Base-by-base conservation (phyloP, 2,329 filamentous ascomycete species). In the Chrysoporthe cubensis region DNA sequence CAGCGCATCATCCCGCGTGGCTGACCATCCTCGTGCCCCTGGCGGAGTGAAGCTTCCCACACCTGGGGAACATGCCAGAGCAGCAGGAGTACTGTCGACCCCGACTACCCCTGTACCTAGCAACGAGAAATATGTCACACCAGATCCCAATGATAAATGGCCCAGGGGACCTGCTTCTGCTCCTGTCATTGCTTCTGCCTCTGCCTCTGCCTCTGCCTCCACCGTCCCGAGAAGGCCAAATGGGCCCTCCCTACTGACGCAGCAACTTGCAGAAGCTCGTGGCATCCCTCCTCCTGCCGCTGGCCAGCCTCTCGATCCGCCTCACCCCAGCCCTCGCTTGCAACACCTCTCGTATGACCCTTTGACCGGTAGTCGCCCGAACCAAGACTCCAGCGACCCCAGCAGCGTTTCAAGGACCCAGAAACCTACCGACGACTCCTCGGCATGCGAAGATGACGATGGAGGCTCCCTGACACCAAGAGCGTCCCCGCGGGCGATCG, bases 261-360 rank as follows among this genome's bases (percentile, higher is more conserved):
- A 87, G 78, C 85, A 85, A 75, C 80, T 88, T 76, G 85, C 85
- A 75, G 85, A 84, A 78, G 85, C 85, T 74, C 84, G 85, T 74
- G 85, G 85, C 74, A 85, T 87, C 62, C 76, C 74, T 62, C 72
- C 72, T 64, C 71, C 75, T 50, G 58, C 60, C 64, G 56, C 37
- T 67, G 66, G 65, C 34, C 68, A 69, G 44, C 59, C 57, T 37
- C 58, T 60, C 52, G 68, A 65, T 62, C 57, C 62, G 34, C 52
- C 65, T 62, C 66, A 66, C 62, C 50, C 62, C 52, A 65, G 68
- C 52, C 62, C 66, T 63, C 65, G 62, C 54, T 46, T 67, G 65
- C 68, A 67, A 65, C 46, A 67, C 37, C 52, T 44, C 26, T 50
- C 44, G 62, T 67, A 34, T 62, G 62, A 69, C 62, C 65, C 58